phyloP scores from a whole-genome alignment of 257 asterid species.

The Penstemon davidsonii region DNA sequence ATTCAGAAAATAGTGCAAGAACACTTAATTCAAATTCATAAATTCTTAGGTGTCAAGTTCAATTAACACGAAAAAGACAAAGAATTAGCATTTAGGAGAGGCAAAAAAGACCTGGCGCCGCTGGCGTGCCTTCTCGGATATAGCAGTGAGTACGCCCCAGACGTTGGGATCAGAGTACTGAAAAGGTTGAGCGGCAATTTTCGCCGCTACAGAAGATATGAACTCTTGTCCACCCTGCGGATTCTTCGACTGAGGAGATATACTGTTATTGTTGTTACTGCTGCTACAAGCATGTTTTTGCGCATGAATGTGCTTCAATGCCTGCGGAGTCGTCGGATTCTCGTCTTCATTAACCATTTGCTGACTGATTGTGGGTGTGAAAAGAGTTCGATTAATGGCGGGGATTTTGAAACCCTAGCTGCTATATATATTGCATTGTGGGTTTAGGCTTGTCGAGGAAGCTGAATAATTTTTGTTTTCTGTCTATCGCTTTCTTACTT shows the following conservation, averaged over 20 bases:
- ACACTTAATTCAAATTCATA: too few species aligned
- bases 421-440: conserved; percentile 22
- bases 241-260: conserved; percentile 35
- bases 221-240: conserved; percentile 45
- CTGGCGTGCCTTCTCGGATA: conserved; percentile 82
- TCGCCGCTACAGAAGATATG: conserved; percentile 66
- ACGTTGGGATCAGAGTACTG: conserved; percentile 76
- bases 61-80: too few species aligned
- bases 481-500: too few species aligned
- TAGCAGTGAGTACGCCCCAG: conserved; percentile 98
- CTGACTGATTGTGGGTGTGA: conserved; percentile 25
- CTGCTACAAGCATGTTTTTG: conserved; percentile 24
- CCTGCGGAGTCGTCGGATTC: conserved; percentile 32
- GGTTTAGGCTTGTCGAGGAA: conserved; percentile 33
- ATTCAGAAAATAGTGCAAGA: too few species aligned
- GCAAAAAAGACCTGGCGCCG: conserved; percentile 57
- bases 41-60: too few species aligned
- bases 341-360: conserved; percentile 54
- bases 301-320: conserved; percentile 32
- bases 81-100: too few species aligned
- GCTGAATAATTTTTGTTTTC: conserved; percentile 7
- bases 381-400: conserved; percentile 40
- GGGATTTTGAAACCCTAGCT: conserved; percentile 67
- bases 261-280: conserved; percentile 13
- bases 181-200: conserved; percentile 76